These are phyloP conservation scores for Aegilops bicornis DNA, from an alignment of 176 grass and related monocot genomes.

Conservation along the genomic window DNA sequence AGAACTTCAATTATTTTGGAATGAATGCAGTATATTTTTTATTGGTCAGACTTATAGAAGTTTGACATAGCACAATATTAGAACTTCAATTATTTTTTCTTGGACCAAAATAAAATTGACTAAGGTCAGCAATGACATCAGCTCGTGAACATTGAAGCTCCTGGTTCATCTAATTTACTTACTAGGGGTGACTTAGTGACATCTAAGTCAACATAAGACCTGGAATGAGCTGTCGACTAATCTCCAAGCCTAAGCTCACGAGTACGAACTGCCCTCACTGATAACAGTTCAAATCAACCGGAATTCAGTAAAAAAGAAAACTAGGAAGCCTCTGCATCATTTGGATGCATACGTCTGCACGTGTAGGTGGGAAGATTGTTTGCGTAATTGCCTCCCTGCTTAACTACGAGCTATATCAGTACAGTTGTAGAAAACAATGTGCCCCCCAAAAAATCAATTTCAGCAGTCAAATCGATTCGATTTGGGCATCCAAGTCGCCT, in stretches of 20 bases:
- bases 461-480: neutral
- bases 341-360: no score
- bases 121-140: neutral
- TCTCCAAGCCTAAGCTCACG: neutral
- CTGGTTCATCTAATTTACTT: neutral
- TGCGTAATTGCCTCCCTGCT: no score
- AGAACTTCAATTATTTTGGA: neutral
- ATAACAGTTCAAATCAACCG: neutral
- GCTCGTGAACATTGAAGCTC: neutral
- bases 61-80: neutral
- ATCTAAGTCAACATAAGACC: neutral
- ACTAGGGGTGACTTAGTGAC: neutral
- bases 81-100: neutral
- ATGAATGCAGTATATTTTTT: no score
- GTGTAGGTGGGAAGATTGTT: no score
- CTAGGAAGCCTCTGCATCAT: no score
- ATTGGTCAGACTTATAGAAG: neutral
- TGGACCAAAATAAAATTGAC: neutral
- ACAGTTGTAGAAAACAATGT: no score
- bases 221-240: neutral
- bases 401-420: no score
- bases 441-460: neutral
- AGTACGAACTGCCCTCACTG: neutral
- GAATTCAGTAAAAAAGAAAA: neutral
- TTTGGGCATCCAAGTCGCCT: no score